phyloP scores from a whole-genome alignment of 176 grass and related monocot species.

The Paspalum vaginatum region DNA sequence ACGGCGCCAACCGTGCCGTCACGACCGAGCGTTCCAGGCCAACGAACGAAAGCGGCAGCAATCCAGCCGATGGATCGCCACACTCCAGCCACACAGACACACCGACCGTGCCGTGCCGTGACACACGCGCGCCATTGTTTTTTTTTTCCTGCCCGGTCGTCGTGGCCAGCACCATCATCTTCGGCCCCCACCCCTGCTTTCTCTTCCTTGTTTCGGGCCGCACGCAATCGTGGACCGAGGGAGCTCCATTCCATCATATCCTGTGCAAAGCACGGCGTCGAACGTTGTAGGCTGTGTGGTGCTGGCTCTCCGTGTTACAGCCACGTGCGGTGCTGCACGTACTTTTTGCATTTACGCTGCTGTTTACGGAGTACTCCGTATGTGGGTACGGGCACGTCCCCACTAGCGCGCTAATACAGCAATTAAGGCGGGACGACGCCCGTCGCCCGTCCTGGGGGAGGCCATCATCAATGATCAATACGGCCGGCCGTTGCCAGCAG shows the following conservation, averaged over 20 bases:
- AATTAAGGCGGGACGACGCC: constrained; percentile 4
- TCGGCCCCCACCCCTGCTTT: not conserved
- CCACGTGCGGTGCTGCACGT: not conserved
- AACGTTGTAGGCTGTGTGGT: too few relatives aligned
- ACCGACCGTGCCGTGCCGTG: not conserved
- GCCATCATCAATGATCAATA: too few relatives aligned
- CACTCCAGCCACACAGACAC: too few relatives aligned
- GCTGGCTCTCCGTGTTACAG: not conserved
- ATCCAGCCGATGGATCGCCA: too few relatives aligned
- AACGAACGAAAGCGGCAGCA: too few relatives aligned
- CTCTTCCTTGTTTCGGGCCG: not conserved
- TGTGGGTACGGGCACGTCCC: constrained; percentile 13
- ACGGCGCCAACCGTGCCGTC: too few relatives aligned
- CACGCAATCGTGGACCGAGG: constrained; percentile 9
- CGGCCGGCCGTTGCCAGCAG: too few relatives aligned
- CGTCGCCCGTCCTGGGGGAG: not conserved
- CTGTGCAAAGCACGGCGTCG: too few relatives aligned
- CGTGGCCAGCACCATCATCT: constrained; percentile 37
- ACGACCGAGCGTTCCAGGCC: too few relatives aligned
- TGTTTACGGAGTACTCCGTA: not conserved
- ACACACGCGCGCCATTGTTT: not conserved
- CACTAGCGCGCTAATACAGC: not conserved
- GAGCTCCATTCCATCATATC: too few relatives aligned
- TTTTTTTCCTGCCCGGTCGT: not conserved
- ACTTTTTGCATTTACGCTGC: not conserved